Conservation (phyloP, 2,329 filamentous ascomycete genomes). For the Metarhizium anisopliae region DNA sequence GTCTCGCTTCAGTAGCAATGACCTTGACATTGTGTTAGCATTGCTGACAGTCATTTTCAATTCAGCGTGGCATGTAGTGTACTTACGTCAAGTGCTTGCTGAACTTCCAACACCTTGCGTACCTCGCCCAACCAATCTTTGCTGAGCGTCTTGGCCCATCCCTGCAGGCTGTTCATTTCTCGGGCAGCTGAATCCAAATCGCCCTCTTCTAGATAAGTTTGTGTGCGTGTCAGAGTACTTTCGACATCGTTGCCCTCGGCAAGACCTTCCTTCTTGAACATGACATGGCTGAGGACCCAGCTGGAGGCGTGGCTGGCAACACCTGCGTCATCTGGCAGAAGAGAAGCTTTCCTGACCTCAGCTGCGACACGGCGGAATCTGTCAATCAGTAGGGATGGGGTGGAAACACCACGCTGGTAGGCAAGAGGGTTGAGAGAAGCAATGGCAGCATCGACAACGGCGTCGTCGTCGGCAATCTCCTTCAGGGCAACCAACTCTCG, state of each 20-base stretch:
- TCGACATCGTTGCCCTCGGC: conserved; percentile 85
- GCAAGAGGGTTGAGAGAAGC: conserved; percentile 90
- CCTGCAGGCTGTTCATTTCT: conserved; percentile 87
- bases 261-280: conserved; percentile 90
- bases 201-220: conserved; percentile 86
- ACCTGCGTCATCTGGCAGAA: conserved; percentile 88
- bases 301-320: conserved; percentile 91
- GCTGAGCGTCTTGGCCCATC: conserved; percentile 93
- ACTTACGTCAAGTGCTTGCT: conserved; percentile 90
- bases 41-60: background rate
- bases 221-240: conserved; percentile 81
- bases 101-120: conserved; percentile 85
- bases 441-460: conserved; percentile 86
- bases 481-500: conserved; percentile 90
- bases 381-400: conserved; percentile 79
- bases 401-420: conserved; percentile 86
- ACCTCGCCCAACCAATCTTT: conserved; percentile 90
- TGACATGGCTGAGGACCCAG: conserved; percentile 80
- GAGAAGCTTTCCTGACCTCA: conserved; percentile 88
- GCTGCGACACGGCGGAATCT: conserved; percentile 86
- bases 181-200: conserved; percentile 83
- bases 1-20: conserved; percentile 79
- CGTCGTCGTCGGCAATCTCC: conserved; percentile 76
- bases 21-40: conserved; percentile 41
- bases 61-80: background rate